A percentile compares a stretch with the other conserved stretches of the same genome.
Evolutionary conservation across 2,329 filamentous ascomycete species (phyloP).

Genomic region (Pseudogymnoascus sp.): DNA sequence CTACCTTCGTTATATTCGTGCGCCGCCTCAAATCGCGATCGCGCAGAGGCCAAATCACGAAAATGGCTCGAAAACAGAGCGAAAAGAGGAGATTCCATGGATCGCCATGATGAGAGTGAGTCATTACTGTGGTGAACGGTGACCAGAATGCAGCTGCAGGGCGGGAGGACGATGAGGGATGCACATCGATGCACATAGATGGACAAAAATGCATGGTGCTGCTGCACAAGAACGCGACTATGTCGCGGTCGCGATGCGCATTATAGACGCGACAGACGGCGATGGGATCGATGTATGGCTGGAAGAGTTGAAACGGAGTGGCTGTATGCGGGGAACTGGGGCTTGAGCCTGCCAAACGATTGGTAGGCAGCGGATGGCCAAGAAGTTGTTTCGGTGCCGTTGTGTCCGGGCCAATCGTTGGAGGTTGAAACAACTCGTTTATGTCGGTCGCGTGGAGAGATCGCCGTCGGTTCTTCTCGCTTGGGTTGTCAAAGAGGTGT

Average conservation of each 20-base stretch:
- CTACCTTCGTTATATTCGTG: slow-evolving; percentile 8
- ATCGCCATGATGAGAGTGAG: slow-evolving; percentile 8
- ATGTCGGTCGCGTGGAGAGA: slow-evolving; percentile 2
- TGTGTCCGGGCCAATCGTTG: slow-evolving; percentile 4
- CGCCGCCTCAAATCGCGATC: slow-evolving; percentile 2
- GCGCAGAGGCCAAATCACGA: slow-evolving; percentile 8
- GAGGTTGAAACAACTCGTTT: slow-evolving; percentile 4
- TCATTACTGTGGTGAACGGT: slow-evolving; percentile 4
- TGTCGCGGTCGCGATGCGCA: slow-evolving; percentile 9
- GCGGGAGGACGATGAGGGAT: not conserved
- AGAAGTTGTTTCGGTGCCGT: not conserved
- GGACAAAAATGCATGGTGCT: not conserved
- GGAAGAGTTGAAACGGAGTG: slow-evolving; percentile 11
- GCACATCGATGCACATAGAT: slow-evolving; percentile 1
- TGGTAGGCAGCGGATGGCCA: not conserved
- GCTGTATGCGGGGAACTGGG: not conserved
- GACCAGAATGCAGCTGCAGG: slow-evolving; percentile 1
- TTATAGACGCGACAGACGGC: slow-evolving; percentile 7
- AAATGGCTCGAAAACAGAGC: slow-evolving; percentile 6
- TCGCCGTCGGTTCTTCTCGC: not conserved
- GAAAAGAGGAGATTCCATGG: slow-evolving; percentile 8
- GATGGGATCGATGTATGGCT: not conserved
- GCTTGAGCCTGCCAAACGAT: not conserved
- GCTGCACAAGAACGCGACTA: slow-evolving; percentile 10
- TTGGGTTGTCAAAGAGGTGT: not conserved